Percentiles rank a stretch among this genome's conserved stretches.
Evolutionary conservation across 768 basidiomycete species (phyloP).

Genomic region (Panellus pusillus): DNA sequence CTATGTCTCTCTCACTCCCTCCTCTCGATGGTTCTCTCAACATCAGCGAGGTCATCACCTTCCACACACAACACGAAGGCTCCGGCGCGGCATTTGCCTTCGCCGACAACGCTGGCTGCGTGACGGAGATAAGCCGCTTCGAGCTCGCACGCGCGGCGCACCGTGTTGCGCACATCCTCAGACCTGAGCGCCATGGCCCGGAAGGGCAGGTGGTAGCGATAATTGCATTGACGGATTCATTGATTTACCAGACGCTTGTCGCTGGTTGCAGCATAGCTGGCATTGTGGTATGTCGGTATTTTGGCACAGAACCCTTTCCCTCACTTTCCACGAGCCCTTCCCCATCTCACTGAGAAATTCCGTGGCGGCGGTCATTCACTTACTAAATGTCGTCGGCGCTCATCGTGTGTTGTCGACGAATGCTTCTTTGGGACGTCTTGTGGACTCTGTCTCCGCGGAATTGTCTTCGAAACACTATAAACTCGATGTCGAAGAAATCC

Average conservation of each 20-base stretch:
- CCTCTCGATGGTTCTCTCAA: too few relatives aligned
- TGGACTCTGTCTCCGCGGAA: conserved; percentile 29
- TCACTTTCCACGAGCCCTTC: conserved; percentile 36
- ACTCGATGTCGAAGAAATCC: conserved; percentile 35
- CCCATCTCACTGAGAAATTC: conserved; percentile 41
- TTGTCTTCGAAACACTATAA: conserved; percentile 19
- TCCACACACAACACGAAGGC: too few relatives aligned
- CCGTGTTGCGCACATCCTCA: conserved; percentile 39
- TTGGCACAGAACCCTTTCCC: too few relatives aligned
- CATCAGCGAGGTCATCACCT: too few relatives aligned
- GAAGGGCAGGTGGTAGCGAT: conserved; percentile 38
- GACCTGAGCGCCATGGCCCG: conserved; percentile 31
- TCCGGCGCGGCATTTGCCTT: too few relatives aligned
- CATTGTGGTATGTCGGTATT: conserved; percentile 29
- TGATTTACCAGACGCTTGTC: too few relatives aligned
- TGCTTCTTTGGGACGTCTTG: conserved; percentile 26
- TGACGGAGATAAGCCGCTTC: too few relatives aligned
- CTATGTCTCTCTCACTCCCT: too few relatives aligned
- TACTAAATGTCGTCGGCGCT: conserved; percentile 38
- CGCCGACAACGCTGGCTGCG: too few relatives aligned
- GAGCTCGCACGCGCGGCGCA: conserved; percentile 48
- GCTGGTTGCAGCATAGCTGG: conserved; percentile 40
- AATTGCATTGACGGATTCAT: conserved; percentile 45
- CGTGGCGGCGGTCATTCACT: conserved; percentile 38
- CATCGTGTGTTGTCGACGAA: conserved; percentile 36